Conservation (phyloP, 352 stramenopile species). For the Pythium folliculosum region DNA sequence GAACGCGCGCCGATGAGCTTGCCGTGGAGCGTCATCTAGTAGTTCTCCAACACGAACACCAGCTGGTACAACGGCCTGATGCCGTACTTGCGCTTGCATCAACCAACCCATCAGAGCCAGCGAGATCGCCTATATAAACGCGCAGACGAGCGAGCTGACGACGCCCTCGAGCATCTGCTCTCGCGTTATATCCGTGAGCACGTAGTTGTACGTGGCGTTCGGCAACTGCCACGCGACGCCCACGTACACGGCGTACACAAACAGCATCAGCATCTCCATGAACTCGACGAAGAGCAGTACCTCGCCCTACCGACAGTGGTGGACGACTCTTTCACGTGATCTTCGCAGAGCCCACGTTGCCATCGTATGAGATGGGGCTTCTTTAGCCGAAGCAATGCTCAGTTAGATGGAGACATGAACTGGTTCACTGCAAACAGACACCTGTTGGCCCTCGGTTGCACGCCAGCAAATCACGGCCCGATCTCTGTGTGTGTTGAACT, state of each 20-base stretch:
- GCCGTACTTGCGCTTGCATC: neutral
- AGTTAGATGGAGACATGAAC: too few relatives aligned
- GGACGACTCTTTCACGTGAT: too few relatives aligned
- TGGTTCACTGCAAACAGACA: too few relatives aligned
- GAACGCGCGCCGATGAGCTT: conserved; percentile 33
- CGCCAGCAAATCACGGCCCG: too few relatives aligned
- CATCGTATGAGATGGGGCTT: too few relatives aligned
- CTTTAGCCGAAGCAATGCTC: too few relatives aligned
- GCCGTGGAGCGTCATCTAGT: conserved; percentile 34
- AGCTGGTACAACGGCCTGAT: neutral
- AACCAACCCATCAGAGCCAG: neutral
- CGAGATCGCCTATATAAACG: neutral
- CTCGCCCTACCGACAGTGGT: too few relatives aligned
- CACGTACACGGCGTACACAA: conserved; percentile 2
- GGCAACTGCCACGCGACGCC: conserved; percentile 1
- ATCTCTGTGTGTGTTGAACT: too few relatives aligned
- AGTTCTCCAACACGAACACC: conserved; percentile 24
- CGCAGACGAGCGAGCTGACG: neutral
- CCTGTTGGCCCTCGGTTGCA: too few relatives aligned
- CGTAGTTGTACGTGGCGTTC: conserved; percentile 14
- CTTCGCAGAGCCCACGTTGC: too few relatives aligned
- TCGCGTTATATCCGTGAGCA: neutral
- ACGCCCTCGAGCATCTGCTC: neutral
- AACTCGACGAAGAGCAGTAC: conserved; percentile 31
- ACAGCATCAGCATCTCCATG: conserved; percentile 21